These are phyloP conservation scores for Breynia disticha DNA, from an alignment of 441 rosid genomes.

Conservation along the genomic window DNA sequence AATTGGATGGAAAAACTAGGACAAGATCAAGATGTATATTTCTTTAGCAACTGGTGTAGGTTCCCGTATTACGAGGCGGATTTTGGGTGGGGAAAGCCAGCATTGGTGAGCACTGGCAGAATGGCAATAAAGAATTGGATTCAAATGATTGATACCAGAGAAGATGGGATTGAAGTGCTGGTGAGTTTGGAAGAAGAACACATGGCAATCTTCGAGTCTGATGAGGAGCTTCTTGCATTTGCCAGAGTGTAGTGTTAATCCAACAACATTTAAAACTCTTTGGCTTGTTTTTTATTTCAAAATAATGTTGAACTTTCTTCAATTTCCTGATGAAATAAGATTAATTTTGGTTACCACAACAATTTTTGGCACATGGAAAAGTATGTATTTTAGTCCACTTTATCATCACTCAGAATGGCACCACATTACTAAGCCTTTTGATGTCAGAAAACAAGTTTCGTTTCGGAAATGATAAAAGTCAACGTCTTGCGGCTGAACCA, in stretches of 20 bases:
- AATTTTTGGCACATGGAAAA: too few relatives aligned
- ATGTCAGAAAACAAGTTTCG: too few relatives aligned
- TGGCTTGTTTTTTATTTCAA: too few relatives aligned
- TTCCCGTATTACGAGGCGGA: constrained; percentile 28
- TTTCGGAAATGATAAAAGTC: too few relatives aligned
- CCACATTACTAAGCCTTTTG: too few relatives aligned
- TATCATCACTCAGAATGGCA: too few relatives aligned
- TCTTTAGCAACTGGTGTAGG: constrained; percentile 25
- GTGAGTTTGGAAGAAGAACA: neutral
- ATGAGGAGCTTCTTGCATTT: neutral
- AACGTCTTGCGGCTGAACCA: too few relatives aligned
- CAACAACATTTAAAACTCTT: too few relatives aligned
- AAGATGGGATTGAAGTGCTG: neutral
- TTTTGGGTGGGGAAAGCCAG: constrained; percentile 44
- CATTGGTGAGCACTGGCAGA: constrained; percentile 23
- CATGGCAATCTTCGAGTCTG: neutral
- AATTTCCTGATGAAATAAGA: too few relatives aligned
- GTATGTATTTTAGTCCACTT: too few relatives aligned
- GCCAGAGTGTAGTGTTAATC: neutral
- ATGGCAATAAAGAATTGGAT: constrained; percentile 18
- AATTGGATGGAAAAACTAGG: constrained; percentile 17
- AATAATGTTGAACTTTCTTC: too few relatives aligned
- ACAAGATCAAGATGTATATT: constrained; percentile 18
- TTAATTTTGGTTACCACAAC: too few relatives aligned
- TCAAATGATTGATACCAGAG: constrained; percentile 19